These are phyloP conservation scores for Tilletia walkeri DNA, from an alignment of 1,284 basidiomycete species.

Conservation along the genomic window DNA sequence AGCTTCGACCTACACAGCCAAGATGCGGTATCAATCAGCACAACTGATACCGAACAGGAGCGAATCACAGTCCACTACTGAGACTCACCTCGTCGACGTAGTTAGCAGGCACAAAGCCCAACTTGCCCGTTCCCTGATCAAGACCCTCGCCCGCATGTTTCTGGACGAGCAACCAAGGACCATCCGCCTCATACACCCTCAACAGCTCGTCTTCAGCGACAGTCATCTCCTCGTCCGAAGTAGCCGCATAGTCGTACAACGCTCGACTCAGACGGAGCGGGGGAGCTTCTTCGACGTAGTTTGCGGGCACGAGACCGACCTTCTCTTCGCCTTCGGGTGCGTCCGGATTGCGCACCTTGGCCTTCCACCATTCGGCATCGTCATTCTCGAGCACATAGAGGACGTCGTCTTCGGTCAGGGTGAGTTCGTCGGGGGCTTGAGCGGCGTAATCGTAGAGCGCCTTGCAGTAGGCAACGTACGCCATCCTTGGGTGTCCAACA, in stretches of 20 bases:
- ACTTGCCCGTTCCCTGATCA: slow-evolving; percentile 36
- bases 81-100: slow-evolving; percentile 49
- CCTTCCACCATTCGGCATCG: slow-evolving; percentile 54
- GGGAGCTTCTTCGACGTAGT: slow-evolving; percentile 52
- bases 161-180: slow-evolving; percentile 50
- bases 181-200: slow-evolving; percentile 47
- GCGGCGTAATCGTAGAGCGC: slow-evolving; percentile 55
- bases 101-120: slow-evolving; percentile 52
- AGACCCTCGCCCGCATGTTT: slow-evolving; percentile 45
- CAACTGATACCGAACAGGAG: too few species aligned
- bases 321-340: slow-evolving; percentile 23
- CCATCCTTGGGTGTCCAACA: slow-evolving; percentile 30
- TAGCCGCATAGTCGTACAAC: slow-evolving; percentile 50
- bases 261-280: slow-evolving; percentile 49
- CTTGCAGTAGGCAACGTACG: slow-evolving; percentile 50
- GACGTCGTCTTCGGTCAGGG: slow-evolving; percentile 47
- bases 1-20: slow-evolving; percentile 26
- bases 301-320: slow-evolving; percentile 52
- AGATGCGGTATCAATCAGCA: too few species aligned
- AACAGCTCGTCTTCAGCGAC: slow-evolving; percentile 50
- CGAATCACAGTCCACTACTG: too few species aligned
- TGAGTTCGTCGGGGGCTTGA: slow-evolving; percentile 53
- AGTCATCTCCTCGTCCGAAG: slow-evolving; percentile 50
- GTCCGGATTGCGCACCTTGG: slow-evolving; percentile 38
- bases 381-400: slow-evolving; percentile 53